phyloP scores from a whole-genome alignment of 1,284 basidiomycete genomes.

The Moesziomyces globuligerus region DNA sequence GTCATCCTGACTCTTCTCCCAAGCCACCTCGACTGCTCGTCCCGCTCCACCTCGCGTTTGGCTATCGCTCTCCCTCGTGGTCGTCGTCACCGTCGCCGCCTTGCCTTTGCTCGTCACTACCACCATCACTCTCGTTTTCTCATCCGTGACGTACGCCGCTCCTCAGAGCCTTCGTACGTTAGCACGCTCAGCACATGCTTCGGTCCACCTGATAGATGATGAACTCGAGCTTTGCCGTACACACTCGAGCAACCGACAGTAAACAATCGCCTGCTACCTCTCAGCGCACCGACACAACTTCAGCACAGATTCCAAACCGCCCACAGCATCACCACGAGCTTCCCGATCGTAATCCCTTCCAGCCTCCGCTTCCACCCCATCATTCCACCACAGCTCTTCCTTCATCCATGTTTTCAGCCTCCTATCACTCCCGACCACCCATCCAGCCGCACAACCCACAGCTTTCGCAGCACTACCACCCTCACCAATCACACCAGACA shows the following conservation, averaged over 20 bases:
- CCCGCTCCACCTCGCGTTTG: too few relatives aligned
- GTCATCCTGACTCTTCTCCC: too few relatives aligned
- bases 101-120: too few relatives aligned
- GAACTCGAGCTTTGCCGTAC: conserved; percentile 16
- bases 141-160: neutral
- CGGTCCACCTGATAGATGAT: conserved; percentile 14
- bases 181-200: conserved; percentile 5
- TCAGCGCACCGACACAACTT: conserved; percentile 2
- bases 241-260: conserved; percentile 11
- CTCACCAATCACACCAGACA: conserved; percentile 3
- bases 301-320: neutral
- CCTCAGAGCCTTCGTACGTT: neutral
- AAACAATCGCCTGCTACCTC: neutral
- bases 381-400: neutral
- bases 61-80: too few relatives aligned
- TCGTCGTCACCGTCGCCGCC: too few relatives aligned
- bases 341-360: neutral
- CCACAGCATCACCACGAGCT: neutral
- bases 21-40: too few relatives aligned
- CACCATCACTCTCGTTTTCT: too few relatives aligned
- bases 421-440: conserved; percentile 7
- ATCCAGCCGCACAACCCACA: conserved; percentile 3
- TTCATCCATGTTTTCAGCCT: conserved; percentile 17
- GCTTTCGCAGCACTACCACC: neutral
- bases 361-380: neutral